Conservation (phyloP, 352 stramenopile species). For the Nannochloropsis limnetica region DNA sequence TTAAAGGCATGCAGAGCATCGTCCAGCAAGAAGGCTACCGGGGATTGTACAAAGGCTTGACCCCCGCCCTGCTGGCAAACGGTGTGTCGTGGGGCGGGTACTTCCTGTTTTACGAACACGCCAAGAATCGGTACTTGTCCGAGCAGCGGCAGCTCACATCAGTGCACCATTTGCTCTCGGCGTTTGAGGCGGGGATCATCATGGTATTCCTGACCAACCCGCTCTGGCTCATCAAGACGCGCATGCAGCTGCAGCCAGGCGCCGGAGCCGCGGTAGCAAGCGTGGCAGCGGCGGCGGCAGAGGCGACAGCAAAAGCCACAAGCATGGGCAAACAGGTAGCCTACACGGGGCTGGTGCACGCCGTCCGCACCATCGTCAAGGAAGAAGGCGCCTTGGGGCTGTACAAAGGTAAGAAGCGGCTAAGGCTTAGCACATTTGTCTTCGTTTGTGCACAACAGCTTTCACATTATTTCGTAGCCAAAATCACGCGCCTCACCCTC, state of each 20-base stretch:
- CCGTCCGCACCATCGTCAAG: slow-evolving; percentile 78
- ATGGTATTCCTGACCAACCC: slow-evolving; percentile 95
- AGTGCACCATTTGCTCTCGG: slow-evolving; percentile 62
- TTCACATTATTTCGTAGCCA: not conserved
- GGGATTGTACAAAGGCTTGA: slow-evolving; percentile 83
- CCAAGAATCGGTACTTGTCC: slow-evolving; percentile 60
- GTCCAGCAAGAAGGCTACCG: slow-evolving; percentile 67
- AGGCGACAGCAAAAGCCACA: not conserved
- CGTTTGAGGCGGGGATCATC: slow-evolving; percentile 64
- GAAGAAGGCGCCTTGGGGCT: slow-evolving; percentile 83
- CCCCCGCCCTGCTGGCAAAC: slow-evolving; percentile 84
- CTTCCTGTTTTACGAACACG: slow-evolving; percentile 94
- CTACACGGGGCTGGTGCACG: slow-evolving; percentile 67
- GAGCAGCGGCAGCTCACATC: slow-evolving; percentile 52
- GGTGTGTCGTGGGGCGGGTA: slow-evolving; percentile 93
- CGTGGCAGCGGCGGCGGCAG: not conserved
- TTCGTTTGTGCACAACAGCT: not conserved
- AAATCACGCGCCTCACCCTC: too few species aligned
- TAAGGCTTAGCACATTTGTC: not conserved
- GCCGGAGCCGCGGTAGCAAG: not conserved
- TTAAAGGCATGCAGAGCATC: slow-evolving; percentile 52
- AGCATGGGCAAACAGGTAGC: slow-evolving; percentile 35
- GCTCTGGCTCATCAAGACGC: slow-evolving; percentile 95
- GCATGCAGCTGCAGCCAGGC: slow-evolving; percentile 79
- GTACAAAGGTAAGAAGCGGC: slow-evolving; percentile 66